Evolutionary conservation across 1,284 basidiomycete genomes (phyloP).

Genomic region (Lentinula novae-zelandiae): DNA sequence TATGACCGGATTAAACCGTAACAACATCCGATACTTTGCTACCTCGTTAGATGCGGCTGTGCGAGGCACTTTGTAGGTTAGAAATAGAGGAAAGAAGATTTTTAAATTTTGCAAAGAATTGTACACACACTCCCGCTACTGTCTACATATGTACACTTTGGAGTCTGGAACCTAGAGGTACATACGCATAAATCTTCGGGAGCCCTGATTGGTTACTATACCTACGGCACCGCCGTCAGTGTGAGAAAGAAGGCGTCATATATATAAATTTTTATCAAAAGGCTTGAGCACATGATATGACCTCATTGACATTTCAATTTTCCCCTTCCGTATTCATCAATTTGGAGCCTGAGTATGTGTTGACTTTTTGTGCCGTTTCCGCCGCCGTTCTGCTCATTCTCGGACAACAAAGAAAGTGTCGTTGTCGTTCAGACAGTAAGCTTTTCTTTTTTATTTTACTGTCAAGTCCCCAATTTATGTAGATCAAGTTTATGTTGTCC

Average conservation of each 20-base stretch:
- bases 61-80: conserved; percentile 42
- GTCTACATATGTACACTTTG: too few relatives aligned
- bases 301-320: neutral
- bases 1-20: conserved; percentile 78
- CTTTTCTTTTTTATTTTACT: neutral
- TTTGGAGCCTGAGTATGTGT: neutral
- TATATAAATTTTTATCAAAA: neutral
- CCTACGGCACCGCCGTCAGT: neutral
- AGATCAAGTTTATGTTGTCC: conserved; percentile 8
- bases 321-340: neutral
- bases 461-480: neutral
- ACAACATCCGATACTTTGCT: conserved; percentile 79
- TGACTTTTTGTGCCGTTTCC: neutral
- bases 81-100: neutral
- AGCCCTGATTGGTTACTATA: neutral
- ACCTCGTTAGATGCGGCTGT: conserved; percentile 71
- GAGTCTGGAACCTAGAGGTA: too few relatives aligned
- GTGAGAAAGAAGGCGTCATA: neutral
- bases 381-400: neutral
- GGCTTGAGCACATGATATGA: neutral
- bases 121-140: neutral
- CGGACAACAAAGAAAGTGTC: neutral
- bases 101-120: neutral
- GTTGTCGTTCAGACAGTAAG: conserved; percentile 5
- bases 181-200: too few relatives aligned